Percentiles rank a stretch among this genome's conserved stretches.
These are phyloP conservation scores for Diaporthe nobilis DNA, from an alignment of 2,329 filamentous ascomycete genomes.

Conservation along the genomic window DNA sequence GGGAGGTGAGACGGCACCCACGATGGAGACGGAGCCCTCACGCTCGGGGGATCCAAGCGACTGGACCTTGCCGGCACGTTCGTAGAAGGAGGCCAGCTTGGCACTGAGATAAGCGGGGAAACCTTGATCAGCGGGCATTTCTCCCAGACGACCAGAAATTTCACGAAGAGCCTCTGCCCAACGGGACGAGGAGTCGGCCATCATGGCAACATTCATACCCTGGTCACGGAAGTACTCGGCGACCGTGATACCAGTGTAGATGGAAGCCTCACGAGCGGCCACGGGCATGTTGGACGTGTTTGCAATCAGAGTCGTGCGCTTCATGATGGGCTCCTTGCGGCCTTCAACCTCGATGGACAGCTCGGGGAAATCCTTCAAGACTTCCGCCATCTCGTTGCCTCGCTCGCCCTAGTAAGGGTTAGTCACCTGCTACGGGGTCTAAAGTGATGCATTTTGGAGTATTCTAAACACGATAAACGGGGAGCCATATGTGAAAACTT, in stretches of 20 bases:
- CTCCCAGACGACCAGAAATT: conserved; percentile 96
- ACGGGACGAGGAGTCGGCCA: conserved; percentile 97
- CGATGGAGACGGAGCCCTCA: conserved; percentile 94
- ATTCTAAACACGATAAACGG: background rate
- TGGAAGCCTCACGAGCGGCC: conserved; percentile 96
- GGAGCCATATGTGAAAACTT: background rate
- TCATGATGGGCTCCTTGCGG: conserved; percentile 99
- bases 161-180: conserved; percentile 99
- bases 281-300: conserved; percentile 99
- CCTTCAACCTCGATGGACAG: conserved; percentile 95
- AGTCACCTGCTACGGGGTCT: background rate
- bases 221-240: conserved; percentile 98
- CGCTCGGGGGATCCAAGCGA: conserved; percentile 91
- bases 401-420: conserved; percentile 75
- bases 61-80: conserved; percentile 91
- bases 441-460: background rate
- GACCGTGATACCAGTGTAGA: conserved; percentile 96
- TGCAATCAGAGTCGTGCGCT: conserved; percentile 97
- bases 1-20: conserved; percentile 95
- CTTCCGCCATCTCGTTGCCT: conserved; percentile 99
- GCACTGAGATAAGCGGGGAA: conserved; percentile 98
- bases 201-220: conserved; percentile 98
- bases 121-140: conserved; percentile 99
- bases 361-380: conserved; percentile 99
- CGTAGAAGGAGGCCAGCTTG: conserved; percentile 99